Base-by-base conservation (phyloP, 139 green algal species). In the Chlamydomonas sp. region DNA sequence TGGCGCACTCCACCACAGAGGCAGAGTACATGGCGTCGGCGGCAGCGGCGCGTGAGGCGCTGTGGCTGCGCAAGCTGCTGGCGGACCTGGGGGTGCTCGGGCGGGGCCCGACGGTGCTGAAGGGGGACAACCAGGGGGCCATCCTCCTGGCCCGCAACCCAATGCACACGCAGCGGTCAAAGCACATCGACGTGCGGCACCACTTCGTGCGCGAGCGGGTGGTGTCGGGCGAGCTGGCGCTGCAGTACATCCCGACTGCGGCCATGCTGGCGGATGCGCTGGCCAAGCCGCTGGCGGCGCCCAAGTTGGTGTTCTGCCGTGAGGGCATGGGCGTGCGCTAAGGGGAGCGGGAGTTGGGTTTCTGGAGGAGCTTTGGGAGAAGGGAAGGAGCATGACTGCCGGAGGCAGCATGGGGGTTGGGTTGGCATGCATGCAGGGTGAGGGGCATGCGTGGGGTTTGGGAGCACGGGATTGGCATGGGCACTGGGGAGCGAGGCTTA, bases 131-230 rank as follows among this genome's bases (percentile, higher is more conserved):
- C 78, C 92, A 95, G 82, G 78, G 75, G 5, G 86, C 90, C 61
- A 71, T 93, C 16, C 71, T 57, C 1, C 61, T 92, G n/a, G 63
- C 91, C 8, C 78, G 83, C 63, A 86, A 94, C n/a, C 80, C 88
- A 20, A 78, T 85, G 12, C 6, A 63, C 5, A 86, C 81, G 6
- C 16, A 62, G 63, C 72, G 89, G 1, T 79, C 89, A 10, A 94
- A 94, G 89, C 91, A 94, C 84, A 94, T 92, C 15, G 89, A 94
- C 63, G 85, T 92, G 5, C 31, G 82, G 3, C 74, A 89, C 78
- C 86, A 91, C 80, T 92, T 90, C 84, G 84, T 80, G 17, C 64
- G 89, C 1, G 84, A 94, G 83, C 69, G 85, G 3, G 86, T 90
- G 3, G 62, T 17, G 4, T 15, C 69, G 14, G 57, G 75, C 0